Conservation (phyloP, 169 alveolate species). For the Plasmodium ovale region DNA sequence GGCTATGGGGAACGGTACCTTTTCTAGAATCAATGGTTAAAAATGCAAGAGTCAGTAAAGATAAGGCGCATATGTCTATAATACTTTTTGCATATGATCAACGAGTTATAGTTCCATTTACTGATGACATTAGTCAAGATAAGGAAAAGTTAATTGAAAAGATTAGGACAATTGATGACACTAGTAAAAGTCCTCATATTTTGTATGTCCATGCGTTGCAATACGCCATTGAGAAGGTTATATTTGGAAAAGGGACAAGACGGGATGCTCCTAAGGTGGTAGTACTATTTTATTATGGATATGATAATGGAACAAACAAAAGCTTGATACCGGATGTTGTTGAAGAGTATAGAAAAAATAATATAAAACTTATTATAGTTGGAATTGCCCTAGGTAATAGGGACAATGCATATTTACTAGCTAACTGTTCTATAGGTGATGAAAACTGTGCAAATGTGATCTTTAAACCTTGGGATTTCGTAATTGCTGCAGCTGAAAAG, state of each 20-base stretch:
- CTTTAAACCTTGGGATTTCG: conserved; percentile 70
- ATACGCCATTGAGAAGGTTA: conserved; percentile 53
- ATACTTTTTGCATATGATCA: conserved; percentile 29
- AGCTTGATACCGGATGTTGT: conserved; percentile 61
- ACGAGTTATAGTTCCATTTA: conserved; percentile 53
- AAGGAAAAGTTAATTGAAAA: conserved; percentile 55
- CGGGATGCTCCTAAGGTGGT: conserved; percentile 66
- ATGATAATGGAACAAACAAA: conserved; percentile 69
- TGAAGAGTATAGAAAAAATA: conserved; percentile 35
- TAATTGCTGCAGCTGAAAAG: conserved; percentile 65
- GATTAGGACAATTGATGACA: conserved; percentile 37
- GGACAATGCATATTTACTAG: conserved; percentile 70
- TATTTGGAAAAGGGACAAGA: conserved; percentile 66
- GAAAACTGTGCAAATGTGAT: conserved; percentile 32
- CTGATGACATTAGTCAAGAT: conserved; percentile 69
- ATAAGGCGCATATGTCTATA: conserved; percentile 69
- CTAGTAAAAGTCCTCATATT: conserved; percentile 10
- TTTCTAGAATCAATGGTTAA: conserved; percentile 72
- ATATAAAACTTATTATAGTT: conserved; percentile 53
- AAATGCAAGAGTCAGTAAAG: conserved; percentile 59
- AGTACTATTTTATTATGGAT: conserved; percentile 68
- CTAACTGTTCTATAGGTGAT: conserved; percentile 46
- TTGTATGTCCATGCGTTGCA: conserved; percentile 60
- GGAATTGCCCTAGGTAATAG: conserved; percentile 49
- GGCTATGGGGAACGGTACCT: conserved; percentile 67